phyloP scores from a whole-genome alignment of 2,329 filamentous ascomycete genomes.

The Colletotrichum paranaense region DNA sequence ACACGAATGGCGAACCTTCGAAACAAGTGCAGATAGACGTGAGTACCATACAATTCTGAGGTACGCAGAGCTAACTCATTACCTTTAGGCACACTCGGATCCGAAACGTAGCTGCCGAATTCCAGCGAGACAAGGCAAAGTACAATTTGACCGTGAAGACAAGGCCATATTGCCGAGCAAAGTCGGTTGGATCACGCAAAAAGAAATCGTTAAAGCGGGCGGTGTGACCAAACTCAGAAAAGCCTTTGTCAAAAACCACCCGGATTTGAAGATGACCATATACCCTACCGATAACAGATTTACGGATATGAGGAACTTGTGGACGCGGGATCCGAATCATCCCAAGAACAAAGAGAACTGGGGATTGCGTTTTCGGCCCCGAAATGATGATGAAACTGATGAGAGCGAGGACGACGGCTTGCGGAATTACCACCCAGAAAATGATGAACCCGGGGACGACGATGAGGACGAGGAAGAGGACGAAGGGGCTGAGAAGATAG shows the following conservation, averaged over 20 bases:
- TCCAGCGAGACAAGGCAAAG: background rate
- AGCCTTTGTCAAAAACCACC: constrained; percentile 40
- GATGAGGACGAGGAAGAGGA: background rate
- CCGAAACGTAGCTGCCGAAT: constrained; percentile 33
- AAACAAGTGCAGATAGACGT: constrained; percentile 30
- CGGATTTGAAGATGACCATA: constrained; percentile 43
- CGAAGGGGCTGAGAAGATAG: background rate
- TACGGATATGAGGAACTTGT: constrained; percentile 36
- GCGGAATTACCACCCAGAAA: background rate
- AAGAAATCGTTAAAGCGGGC: constrained; percentile 34
- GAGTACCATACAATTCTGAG: background rate
- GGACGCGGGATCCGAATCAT: constrained; percentile 47
- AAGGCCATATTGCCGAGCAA: constrained; percentile 43
- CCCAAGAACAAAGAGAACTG: constrained; percentile 38
- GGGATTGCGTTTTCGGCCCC: constrained; percentile 15
- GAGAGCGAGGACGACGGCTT: constrained; percentile 36
- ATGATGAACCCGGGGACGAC: too few relatives aligned
- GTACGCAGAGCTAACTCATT: background rate
- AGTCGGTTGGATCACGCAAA: constrained; percentile 45
- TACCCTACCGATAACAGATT: constrained; percentile 40
- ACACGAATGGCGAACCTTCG: constrained; percentile 1
- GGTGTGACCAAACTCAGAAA: constrained; percentile 35
- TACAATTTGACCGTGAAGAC: background rate
- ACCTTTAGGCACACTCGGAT: constrained; percentile 30
- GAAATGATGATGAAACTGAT: background rate